Percentiles rank a stretch among this genome's conserved stretches.
Conservation (phyloP, 176 grass and related monocot genomes). For the Avena insularis region DNA sequence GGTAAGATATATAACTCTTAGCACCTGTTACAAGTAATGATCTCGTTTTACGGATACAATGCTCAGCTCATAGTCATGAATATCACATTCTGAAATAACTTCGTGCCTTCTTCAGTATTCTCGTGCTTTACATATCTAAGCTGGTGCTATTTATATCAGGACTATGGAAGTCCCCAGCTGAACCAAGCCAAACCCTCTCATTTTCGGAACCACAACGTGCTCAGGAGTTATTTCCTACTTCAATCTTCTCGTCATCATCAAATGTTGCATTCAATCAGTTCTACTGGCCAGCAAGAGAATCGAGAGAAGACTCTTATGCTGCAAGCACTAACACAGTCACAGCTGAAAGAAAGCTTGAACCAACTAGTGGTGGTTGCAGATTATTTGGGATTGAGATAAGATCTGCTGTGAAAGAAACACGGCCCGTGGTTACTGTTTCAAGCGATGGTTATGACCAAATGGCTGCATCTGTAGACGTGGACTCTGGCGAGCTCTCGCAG, state of each 20-base stretch:
- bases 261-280: constrained; percentile 57
- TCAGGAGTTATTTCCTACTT: constrained; percentile 47
- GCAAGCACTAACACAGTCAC: constrained; percentile 55
- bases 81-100: constrained; percentile 20
- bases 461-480: constrained; percentile 38
- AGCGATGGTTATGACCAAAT: constrained; percentile 54
- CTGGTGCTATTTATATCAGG: constrained; percentile 58
- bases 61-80: constrained; percentile 29
- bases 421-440: constrained; percentile 37
- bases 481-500: constrained; percentile 58
- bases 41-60: constrained; percentile 13
- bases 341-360: constrained; percentile 69
- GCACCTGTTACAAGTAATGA: constrained; percentile 23
- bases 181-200: constrained; percentile 59
- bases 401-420: constrained; percentile 48
- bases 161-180: constrained; percentile 70
- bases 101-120: background rate
- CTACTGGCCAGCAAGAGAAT: constrained; percentile 60
- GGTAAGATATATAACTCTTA: constrained; percentile 53
- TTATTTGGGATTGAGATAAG: constrained; percentile 93
- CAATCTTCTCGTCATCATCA: constrained; percentile 51
- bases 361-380: constrained; percentile 60
- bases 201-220: constrained; percentile 56
- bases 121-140: constrained; percentile 30
- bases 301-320: constrained; percentile 45